Percentiles rank a stretch among this genome's conserved stretches.
phyloP scores from a whole-genome alignment of 306 rosid genomes.

The Citrullus mucosospermus region DNA sequence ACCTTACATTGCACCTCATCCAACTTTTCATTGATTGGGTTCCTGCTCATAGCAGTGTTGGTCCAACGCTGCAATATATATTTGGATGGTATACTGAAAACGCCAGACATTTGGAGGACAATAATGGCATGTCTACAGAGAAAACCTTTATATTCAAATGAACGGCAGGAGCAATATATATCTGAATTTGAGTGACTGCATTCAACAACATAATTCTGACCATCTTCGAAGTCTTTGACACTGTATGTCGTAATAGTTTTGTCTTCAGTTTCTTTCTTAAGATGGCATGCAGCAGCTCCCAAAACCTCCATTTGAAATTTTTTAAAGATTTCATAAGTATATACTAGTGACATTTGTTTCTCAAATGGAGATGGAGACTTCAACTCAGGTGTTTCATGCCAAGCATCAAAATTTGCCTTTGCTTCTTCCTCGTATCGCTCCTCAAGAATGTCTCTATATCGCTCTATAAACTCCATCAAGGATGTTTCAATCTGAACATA shows the following conservation, averaged over 20 bases:
- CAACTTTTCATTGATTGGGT: slow-evolving; percentile 9
- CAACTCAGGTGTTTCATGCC: slow-evolving; percentile 17
- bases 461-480: slow-evolving; percentile 10
- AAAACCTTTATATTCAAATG: slow-evolving; percentile 13
- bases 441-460: slow-evolving; percentile 11
- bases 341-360: slow-evolving; percentile 15
- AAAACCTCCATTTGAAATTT: slow-evolving; percentile 15
- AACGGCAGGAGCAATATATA: slow-evolving; percentile 12
- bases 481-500: slow-evolving; percentile 13
- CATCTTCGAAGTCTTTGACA: slow-evolving; percentile 15
- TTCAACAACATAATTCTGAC: slow-evolving; percentile 9
- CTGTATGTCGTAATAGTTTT: slow-evolving; percentile 5
- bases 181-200: slow-evolving; percentile 8
- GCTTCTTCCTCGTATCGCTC: slow-evolving; percentile 14
- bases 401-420: slow-evolving; percentile 14
- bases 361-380: slow-evolving; percentile 19
- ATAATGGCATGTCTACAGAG: slow-evolving; percentile 12
- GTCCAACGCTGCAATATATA: slow-evolving; percentile 16
- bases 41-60: slow-evolving; percentile 9
- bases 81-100: slow-evolving; percentile 14
- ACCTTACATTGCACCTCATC: slow-evolving; percentile 10
- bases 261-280: slow-evolving; percentile 12
- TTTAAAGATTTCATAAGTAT: slow-evolving; percentile 5
- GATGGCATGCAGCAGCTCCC: slow-evolving; percentile 18
- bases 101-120: slow-evolving; percentile 16